Base-by-base conservation (phyloP, 176 grass and related monocot species). In the Elymus sibiricus region DNA sequence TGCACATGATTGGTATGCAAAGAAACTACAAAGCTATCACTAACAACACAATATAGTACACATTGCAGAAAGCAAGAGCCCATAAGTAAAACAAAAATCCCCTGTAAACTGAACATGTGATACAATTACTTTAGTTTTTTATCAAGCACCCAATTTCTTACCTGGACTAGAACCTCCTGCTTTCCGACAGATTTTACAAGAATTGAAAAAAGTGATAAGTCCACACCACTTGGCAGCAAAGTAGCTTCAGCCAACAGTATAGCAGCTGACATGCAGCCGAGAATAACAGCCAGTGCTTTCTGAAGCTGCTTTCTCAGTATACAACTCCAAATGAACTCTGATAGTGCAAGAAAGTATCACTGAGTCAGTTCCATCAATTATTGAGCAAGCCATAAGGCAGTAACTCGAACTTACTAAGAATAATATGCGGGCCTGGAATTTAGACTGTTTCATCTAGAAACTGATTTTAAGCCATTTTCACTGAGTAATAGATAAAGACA, bases 181-280 rank as follows among this genome's bases (percentile, higher is more conserved):
- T 82, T 94, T 84, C 97, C 90, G 5, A 99, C 97, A 73, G 92
- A 92, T 82, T 96, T 96, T 85, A 99, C 88, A 85, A 99, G 90
- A 91, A 94, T 93, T 67, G 97, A 99, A 49, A 99, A 99, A 72
- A 99, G 92, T 53, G 97, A 99, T 21, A 99, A 89, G 85, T 99
- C 94, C 55, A 99, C 94, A 86, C 93, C 90, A 87, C 94, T 94
- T 37, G 97, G 97, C 78, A 99, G 91, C 66, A 99, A 90, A 86
- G 97, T 99, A 60, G 97, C 94, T 88, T 99, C 97, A 29, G 97
- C 97, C 82, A 99, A 86, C 79, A 99, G 92, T 84, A 99, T 99
- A 65, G 97, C 97, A 87, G 82, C 97, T 59, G 97, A 99, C 79
- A 96, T 99, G 80, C 89, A 92, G 39, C 94, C 92, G 29, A 99